phyloP scores from a whole-genome alignment of 305 asterid species.

The Ruellia speciosa region DNA sequence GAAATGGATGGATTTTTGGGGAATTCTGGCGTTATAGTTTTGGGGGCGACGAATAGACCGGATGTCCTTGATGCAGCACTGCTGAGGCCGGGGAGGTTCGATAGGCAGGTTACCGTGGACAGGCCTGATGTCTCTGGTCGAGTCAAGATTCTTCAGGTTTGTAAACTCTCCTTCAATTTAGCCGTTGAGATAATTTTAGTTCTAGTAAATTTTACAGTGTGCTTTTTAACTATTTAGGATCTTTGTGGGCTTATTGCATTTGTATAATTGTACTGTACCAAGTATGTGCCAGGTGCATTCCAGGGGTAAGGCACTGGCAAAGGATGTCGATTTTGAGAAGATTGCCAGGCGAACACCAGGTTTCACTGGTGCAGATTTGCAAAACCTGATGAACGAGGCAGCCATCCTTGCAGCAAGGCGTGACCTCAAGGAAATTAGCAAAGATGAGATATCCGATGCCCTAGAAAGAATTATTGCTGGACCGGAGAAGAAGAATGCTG shows the following conservation, averaged over 20 bases:
- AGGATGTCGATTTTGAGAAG: slow-evolving; percentile 90
- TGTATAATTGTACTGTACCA: background rate
- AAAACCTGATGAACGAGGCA: slow-evolving; percentile 92
- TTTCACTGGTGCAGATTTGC: slow-evolving; percentile 93
- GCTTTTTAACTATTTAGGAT: background rate
- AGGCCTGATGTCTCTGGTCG: slow-evolving; percentile 68
- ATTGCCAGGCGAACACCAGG: slow-evolving; percentile 93
- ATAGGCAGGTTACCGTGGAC: slow-evolving; percentile 57
- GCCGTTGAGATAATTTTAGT: background rate
- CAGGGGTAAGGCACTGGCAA: slow-evolving; percentile 87
- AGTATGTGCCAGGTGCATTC: slow-evolving; percentile 59
- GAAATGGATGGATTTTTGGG: slow-evolving; percentile 68
- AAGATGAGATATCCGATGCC: slow-evolving; percentile 88
- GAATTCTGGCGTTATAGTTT: slow-evolving; percentile 52
- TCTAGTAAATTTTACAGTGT: background rate
- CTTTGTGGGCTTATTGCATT: background rate
- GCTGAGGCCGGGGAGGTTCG: slow-evolving; percentile 66
- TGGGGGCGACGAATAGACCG: slow-evolving; percentile 60
- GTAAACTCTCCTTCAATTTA: background rate
- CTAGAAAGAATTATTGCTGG: slow-evolving; percentile 93
- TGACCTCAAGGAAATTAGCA: slow-evolving; percentile 87
- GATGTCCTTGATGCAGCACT: slow-evolving; percentile 61
- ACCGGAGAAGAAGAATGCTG: slow-evolving; percentile 93
- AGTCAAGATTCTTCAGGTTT: slow-evolving; percentile 55
- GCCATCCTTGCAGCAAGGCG: slow-evolving; percentile 95